phyloP scores from a whole-genome alignment of 1,284 basidiomycete species.

The Microbotryum silenes-acaulis region DNA sequence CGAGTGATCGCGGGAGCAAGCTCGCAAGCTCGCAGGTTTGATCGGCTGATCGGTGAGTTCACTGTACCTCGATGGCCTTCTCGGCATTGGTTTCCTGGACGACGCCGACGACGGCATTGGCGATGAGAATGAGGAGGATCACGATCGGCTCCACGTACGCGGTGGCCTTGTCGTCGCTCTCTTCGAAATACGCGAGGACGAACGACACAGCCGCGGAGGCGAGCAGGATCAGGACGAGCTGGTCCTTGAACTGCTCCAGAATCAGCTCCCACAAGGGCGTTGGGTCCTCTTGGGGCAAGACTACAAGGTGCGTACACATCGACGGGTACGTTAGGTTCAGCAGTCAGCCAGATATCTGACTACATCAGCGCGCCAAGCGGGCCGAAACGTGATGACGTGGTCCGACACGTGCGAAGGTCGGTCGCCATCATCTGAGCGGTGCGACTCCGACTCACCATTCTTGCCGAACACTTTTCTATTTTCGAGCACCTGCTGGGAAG shows the following conservation, averaged over 20 bases:
- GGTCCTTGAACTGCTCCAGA: conserved; percentile 95
- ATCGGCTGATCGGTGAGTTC: conserved; percentile 37
- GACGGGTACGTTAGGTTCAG: not conserved
- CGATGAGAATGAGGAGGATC: conserved; percentile 84
- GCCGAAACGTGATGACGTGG: not conserved
- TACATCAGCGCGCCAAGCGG: not conserved
- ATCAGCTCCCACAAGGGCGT: conserved; percentile 90
- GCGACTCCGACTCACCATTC: conserved; percentile 16
- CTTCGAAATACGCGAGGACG: conserved; percentile 75
- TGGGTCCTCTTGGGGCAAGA: conserved; percentile 77
- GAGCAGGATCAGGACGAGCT: conserved; percentile 82
- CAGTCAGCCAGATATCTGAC: not conserved
- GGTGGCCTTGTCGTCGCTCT: conserved; percentile 53
- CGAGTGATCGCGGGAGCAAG: not conserved
- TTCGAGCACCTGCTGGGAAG: conserved; percentile 21
- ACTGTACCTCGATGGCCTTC: conserved; percentile 76
- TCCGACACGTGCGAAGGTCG: not conserved
- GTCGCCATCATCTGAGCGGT: not conserved
- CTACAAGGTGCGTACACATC: conserved; percentile 43
- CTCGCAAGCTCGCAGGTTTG: not conserved
- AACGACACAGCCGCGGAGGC: conserved; percentile 86
- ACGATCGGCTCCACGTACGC: conserved; percentile 90
- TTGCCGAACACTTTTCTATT: conserved; percentile 11
- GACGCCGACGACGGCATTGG: conserved; percentile 89
- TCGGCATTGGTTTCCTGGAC: conserved; percentile 92